Percentiles rank a stretch among this genome's conserved stretches.
phyloP scores from a whole-genome alignment of 164 flowering plant species.

The Vitis riparia region DNA sequence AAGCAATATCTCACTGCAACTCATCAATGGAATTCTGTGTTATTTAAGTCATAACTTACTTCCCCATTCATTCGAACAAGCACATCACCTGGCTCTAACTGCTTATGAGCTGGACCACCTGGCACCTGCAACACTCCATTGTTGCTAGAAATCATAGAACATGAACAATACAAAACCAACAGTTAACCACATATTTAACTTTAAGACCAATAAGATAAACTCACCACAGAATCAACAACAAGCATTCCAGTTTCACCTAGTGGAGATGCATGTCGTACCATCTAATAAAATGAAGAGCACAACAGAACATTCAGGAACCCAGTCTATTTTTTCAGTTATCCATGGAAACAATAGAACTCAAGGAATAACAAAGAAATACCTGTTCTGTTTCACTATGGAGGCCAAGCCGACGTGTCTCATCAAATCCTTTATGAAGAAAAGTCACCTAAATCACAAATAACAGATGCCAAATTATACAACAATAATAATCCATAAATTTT shows the following conservation, averaged over 20 bases:
- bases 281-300: constrained; percentile 39
- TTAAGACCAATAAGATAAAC: constrained; percentile 11
- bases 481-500: background rate
- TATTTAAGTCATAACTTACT: constrained; percentile 37
- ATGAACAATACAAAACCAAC: background rate
- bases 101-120: constrained; percentile 89
- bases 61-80: constrained; percentile 85
- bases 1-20: too few species aligned
- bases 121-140: constrained; percentile 67
- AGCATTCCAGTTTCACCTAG: constrained; percentile 94
- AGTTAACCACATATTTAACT: background rate
- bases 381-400: constrained; percentile 84
- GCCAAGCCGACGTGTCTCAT: constrained; percentile 95
- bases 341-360: background rate
- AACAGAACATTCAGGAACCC: background rate
- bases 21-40: background rate
- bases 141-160: background rate
- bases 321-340: background rate
- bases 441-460: constrained; percentile 47
- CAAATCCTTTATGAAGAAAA: constrained; percentile 92
- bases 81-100: constrained; percentile 93
- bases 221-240: constrained; percentile 93
- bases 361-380: constrained; percentile 34
- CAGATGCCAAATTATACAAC: background rate
- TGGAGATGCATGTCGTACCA: constrained; percentile 86